phyloP scores from a whole-genome alignment of 139 green algal genomes.

The Volvox reticuliferus region DNA sequence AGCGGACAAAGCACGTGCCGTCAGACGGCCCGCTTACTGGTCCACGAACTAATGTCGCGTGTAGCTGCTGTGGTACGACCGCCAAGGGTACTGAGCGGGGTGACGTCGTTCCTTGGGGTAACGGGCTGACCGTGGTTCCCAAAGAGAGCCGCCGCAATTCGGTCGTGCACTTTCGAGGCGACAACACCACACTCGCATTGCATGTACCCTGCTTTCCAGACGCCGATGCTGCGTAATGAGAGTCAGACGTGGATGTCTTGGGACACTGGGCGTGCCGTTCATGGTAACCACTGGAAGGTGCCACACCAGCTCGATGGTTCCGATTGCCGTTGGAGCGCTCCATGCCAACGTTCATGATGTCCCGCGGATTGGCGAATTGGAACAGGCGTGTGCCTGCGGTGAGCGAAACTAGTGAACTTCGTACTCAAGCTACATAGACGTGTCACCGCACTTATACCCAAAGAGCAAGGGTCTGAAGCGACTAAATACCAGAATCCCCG shows the following conservation, averaged over 20 bases:
- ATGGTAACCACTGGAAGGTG: background rate
- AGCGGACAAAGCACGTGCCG: constrained; percentile 20
- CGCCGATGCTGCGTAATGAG: background rate
- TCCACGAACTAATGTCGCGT: background rate
- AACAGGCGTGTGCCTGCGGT: background rate
- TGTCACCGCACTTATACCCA: too few relatives aligned
- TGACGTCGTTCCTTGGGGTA: background rate
- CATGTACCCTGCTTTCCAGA: background rate
- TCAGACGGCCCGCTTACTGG: background rate
- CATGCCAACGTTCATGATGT: background rate
- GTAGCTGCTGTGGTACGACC: background rate
- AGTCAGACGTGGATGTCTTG: background rate
- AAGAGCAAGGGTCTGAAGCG: too few relatives aligned
- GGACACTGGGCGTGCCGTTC: background rate
- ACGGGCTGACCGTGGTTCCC: background rate
- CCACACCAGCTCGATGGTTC: background rate
- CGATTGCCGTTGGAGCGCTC: constrained; percentile 9
- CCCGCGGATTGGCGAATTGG: too few relatives aligned
- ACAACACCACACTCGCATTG: background rate
- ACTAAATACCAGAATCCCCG: too few relatives aligned
- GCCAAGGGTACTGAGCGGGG: background rate
- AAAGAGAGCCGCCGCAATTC: background rate
- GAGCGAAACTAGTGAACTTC: background rate
- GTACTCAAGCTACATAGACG: too few relatives aligned
- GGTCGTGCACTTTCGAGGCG: background rate